Evolutionary conservation across 176 grass and related monocot genomes (phyloP).

Genomic region (Oryza longistaminata): DNA sequence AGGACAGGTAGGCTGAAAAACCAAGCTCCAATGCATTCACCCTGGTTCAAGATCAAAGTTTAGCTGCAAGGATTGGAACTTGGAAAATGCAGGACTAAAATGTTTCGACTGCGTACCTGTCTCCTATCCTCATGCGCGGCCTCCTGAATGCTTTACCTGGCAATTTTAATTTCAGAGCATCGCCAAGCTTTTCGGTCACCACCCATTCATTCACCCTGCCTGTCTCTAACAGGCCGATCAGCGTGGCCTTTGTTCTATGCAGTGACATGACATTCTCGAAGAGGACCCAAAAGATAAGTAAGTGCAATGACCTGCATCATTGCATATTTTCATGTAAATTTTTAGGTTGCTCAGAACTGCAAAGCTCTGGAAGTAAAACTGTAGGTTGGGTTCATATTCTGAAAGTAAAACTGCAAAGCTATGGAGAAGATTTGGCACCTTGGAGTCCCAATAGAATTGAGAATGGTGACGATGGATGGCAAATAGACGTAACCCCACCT

Average conservation of each 20-base stretch:
- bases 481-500: constrained; percentile 80
- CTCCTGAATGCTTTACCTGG: constrained; percentile 50
- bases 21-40: constrained; percentile 68
- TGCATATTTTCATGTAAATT: constrained; percentile 9
- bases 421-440: constrained; percentile 47
- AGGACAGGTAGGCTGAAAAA: constrained; percentile 63
- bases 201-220: constrained; percentile 85
- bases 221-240: constrained; percentile 68
- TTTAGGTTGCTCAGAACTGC: neutral
- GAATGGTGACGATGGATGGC: constrained; percentile 65
- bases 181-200: constrained; percentile 82
- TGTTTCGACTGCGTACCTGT: constrained; percentile 43
- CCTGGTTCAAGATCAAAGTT: constrained; percentile 45
- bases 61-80: constrained; percentile 8
- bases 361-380: neutral
- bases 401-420: neutral
- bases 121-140: constrained; percentile 45
- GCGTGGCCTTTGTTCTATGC: constrained; percentile 81
- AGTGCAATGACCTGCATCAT: constrained; percentile 65
- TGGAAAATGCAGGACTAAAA: neutral
- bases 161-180: constrained; percentile 55
- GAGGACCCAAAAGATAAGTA: constrained; percentile 77
- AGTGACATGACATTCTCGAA: constrained; percentile 96
- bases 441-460: constrained; percentile 67
- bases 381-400: neutral